Evolutionary conservation across 2,329 filamentous ascomycete species (phyloP).

Genomic region (Coccinonectria pachysandricola): DNA sequence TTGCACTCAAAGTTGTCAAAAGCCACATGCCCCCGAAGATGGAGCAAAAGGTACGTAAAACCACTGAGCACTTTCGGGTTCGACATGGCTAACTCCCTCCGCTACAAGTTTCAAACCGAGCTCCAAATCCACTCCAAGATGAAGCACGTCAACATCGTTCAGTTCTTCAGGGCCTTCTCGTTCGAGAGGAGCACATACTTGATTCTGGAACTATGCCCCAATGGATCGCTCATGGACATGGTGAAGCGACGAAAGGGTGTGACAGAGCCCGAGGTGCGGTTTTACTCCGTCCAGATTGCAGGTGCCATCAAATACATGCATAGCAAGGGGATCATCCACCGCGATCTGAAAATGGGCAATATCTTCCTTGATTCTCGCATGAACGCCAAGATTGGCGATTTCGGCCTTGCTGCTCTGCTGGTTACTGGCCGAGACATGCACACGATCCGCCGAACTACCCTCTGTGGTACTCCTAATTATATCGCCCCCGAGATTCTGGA

Average conservation of each 20-base stretch:
- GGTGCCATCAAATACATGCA: slow-evolving; percentile 98
- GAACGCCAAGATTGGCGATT: slow-evolving; percentile 98
- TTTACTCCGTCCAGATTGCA: slow-evolving; percentile 88
- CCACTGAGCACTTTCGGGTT: too few relatives aligned
- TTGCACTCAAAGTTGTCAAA: slow-evolving; percentile 74
- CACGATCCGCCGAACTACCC: slow-evolving; percentile 74
- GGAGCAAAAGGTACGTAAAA: slow-evolving; percentile 62
- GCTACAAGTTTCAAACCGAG: slow-evolving; percentile 73
- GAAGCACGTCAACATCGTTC: slow-evolving; percentile 89
- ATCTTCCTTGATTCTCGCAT: slow-evolving; percentile 89
- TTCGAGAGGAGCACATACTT: slow-evolving; percentile 86
- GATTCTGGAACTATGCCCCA: slow-evolving; percentile 86
- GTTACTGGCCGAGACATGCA: slow-evolving; percentile 86
- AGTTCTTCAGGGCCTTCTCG: slow-evolving; percentile 89
- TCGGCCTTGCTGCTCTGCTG: slow-evolving; percentile 84
- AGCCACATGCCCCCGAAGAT: slow-evolving; percentile 74
- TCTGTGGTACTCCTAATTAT: slow-evolving; percentile 97
- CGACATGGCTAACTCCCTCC: too few relatives aligned
- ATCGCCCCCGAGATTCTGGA: slow-evolving; percentile 95
- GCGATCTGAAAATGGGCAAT: slow-evolving; percentile 96
- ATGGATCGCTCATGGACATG: slow-evolving; percentile 96
- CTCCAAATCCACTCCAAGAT: slow-evolving; percentile 98
- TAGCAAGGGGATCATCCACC: slow-evolving; percentile 87
- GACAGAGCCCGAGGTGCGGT: slow-evolving; percentile 86
- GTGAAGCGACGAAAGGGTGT: slow-evolving; percentile 84